phyloP scores from a whole-genome alignment of 2,329 filamentous ascomycete species.

The Exserohilum rostratum region DNA sequence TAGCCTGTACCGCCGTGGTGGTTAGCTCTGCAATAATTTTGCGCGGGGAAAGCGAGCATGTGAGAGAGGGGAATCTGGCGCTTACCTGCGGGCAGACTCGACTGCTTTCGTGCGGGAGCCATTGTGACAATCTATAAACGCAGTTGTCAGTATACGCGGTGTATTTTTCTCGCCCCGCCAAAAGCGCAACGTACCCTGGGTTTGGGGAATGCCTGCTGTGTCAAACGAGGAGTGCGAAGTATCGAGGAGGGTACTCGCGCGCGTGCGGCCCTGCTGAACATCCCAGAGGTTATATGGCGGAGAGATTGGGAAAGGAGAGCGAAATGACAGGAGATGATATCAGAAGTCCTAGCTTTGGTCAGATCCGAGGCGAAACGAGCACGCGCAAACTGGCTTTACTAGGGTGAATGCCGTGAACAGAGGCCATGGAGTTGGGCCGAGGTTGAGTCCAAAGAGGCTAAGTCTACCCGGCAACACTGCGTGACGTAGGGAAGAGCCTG shows the following conservation, averaged over 20 bases:
- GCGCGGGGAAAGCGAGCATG: constrained; percentile 16
- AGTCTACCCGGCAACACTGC: background rate
- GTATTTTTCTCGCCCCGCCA: background rate
- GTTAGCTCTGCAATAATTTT: constrained; percentile 7
- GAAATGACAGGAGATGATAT: constrained; percentile 15
- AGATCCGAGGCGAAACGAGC: constrained; percentile 31
- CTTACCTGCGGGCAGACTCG: constrained; percentile 55
- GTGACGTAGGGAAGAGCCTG: constrained; percentile 11
- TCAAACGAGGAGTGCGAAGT: constrained; percentile 41
- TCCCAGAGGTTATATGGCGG: constrained; percentile 28
- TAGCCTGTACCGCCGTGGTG: constrained; percentile 62
- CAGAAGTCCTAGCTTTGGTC: constrained; percentile 21
- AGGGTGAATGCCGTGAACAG: constrained; percentile 19
- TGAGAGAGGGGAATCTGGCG: constrained; percentile 18
- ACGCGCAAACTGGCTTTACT: constrained; percentile 27
- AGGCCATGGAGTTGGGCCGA: constrained; percentile 18
- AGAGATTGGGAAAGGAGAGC: constrained; percentile 10
- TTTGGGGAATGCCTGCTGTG: constrained; percentile 26
- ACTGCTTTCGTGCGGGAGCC: constrained; percentile 50
- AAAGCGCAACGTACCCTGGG: constrained; percentile 35
- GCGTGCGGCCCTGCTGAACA: constrained; percentile 50
- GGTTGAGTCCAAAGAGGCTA: constrained; percentile 23
- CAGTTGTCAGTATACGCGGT: constrained; percentile 13
- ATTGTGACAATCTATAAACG: constrained; percentile 41
- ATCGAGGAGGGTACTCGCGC: constrained; percentile 47